Percentiles rank a stretch among this genome's conserved stretches.
phyloP scores from a whole-genome alignment of 192 early-diverging fungal species.

The Funneliformis mosseae region DNA sequence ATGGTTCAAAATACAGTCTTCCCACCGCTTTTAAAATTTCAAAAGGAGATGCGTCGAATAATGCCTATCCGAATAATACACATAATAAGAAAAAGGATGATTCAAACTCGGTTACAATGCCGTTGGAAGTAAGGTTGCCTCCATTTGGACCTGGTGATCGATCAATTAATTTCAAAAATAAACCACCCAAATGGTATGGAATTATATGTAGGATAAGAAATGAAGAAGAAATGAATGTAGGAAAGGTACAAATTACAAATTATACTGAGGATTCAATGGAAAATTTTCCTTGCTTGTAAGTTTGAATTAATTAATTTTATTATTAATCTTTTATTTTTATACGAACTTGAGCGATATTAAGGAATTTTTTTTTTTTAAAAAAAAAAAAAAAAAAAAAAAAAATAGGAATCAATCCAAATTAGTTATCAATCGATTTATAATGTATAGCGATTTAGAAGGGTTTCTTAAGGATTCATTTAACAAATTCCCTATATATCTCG shows the following conservation, averaged over 20 bases:
- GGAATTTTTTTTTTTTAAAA: background rate
- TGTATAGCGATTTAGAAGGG: background rate
- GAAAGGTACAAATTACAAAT: background rate
- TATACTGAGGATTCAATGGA: background rate
- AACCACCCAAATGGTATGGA: background rate
- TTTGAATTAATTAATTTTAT: background rate
- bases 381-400: background rate
- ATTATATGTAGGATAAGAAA: background rate
- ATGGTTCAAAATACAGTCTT: background rate
- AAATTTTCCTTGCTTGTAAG: background rate
- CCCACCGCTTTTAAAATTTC: background rate
- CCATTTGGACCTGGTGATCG: background rate
- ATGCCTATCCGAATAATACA: too few relatives aligned
- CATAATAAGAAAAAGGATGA: background rate
- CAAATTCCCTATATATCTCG: background rate
- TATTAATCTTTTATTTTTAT: too few relatives aligned
- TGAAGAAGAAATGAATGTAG: background rate
- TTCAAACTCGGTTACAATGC: background rate
- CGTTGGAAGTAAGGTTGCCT: background rate
- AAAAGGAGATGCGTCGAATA: background rate
- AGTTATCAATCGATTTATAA: background rate
- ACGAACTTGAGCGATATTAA: too few relatives aligned
- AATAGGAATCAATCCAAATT: background rate
- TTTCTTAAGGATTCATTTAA: background rate
- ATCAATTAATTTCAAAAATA: background rate